These are phyloP conservation scores for Penicillium riverlandense DNA, from an alignment of 495 filamentous ascomycete genomes.

Conservation along the genomic window DNA sequence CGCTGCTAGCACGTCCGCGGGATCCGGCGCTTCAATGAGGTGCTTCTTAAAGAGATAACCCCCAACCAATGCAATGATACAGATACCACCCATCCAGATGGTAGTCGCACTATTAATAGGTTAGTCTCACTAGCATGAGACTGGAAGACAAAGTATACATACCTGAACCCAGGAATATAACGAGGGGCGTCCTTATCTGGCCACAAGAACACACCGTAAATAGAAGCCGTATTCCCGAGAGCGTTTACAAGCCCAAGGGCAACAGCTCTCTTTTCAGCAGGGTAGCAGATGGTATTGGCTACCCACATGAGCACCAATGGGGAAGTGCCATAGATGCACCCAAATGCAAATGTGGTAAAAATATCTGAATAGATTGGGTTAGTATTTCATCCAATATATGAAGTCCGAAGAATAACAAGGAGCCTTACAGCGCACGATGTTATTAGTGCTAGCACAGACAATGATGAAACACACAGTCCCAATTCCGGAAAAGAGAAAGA, in stretches of 20 bases:
- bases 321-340: slow-evolving; percentile 1
- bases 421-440: too few species aligned
- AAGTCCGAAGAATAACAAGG: too few species aligned
- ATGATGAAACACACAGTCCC: slow-evolving; percentile 2
- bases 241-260: slow-evolving; percentile 39
- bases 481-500: neutral
- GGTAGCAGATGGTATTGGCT: slow-evolving; percentile 45
- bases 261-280: slow-evolving; percentile 43
- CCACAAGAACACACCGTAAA: slow-evolving; percentile 48
- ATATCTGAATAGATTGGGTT: neutral
- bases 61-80: too few species aligned
- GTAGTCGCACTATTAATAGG: too few species aligned
- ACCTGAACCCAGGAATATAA: slow-evolving; percentile 7
- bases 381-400: too few species aligned
- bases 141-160: too few species aligned
- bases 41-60: too few species aligned
- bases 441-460: neutral
- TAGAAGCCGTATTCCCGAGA: slow-evolving; percentile 39
- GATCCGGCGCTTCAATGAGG: too few species aligned
- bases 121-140: too few species aligned
- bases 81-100: too few species aligned
- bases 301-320: slow-evolving; percentile 28
- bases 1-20: too few species aligned
- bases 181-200: slow-evolving; percentile 42
- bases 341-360: slow-evolving; percentile 3